Conservation (phyloP, 75 land plant genomes). For the Cryptomeria japonica region DNA sequence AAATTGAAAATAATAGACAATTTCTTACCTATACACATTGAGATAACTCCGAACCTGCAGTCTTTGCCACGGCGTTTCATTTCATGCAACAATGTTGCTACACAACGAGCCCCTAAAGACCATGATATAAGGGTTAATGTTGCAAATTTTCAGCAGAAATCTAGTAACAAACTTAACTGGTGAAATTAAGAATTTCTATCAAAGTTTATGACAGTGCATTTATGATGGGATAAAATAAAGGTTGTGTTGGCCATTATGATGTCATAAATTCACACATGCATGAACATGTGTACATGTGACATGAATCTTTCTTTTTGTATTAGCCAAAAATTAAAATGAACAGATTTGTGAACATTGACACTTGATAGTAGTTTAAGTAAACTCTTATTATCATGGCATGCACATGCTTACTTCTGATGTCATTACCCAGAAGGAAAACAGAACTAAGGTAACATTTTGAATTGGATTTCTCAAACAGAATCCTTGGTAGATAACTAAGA, state of each 20-base stretch:
- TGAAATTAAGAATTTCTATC: not conserved
- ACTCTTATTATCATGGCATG: not conserved
- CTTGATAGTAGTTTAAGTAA: not conserved
- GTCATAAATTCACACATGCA: not conserved
- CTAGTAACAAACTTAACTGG: not conserved
- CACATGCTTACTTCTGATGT: no score
- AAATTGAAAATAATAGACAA: not conserved
- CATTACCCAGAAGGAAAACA: not conserved
- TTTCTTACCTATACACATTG: conserved; percentile 89
- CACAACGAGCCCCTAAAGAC: conserved; percentile 81
- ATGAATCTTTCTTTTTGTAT: not conserved
- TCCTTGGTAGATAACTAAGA: not conserved
- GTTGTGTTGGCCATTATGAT: not conserved
- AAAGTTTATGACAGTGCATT: no score
- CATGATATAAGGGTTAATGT: not conserved
- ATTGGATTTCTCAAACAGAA: not conserved
- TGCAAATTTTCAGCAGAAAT: no score
- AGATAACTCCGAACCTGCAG: conserved; percentile 86
- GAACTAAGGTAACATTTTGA: not conserved
- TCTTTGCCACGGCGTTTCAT: conserved; percentile 93
- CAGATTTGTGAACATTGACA: not conserved
- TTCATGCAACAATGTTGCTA: conserved; percentile 86
- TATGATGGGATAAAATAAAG: not conserved
- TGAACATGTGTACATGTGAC: not conserved
- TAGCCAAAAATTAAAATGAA: not conserved